Evolutionary conservation across 2,329 filamentous ascomycete genomes (phyloP), one percentile per base, ranked within the genome.

Genomic region (Alternaria hordeiaustralica): DNA sequence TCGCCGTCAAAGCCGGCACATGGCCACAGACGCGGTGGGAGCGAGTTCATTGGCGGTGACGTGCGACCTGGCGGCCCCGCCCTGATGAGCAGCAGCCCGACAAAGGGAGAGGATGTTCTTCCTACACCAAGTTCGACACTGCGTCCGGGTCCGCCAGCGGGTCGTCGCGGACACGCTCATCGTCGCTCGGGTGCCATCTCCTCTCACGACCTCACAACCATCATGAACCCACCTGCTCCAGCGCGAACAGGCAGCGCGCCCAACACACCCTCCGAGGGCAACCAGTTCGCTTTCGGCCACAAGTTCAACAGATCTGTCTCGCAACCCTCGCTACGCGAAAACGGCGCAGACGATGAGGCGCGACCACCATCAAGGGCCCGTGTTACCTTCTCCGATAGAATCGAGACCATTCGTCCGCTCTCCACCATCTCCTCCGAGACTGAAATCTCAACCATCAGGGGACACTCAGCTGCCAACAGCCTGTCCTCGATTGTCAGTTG

Each of bases 401-500:
- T 96, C 26, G 92, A 96, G 78, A 94, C 92, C 66, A 94, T 94
- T 71, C 88, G 93, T 11, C 94, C 94, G 0, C 81, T 96, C 18
- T 97, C 94, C 2, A 84, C 94, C 20, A 89, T 96, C 13, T 97
- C 93, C 2, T 94, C 90, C 20, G 93, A 96, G 76, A 93, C 92
- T 0, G 90, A 93, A 3, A 82, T 88, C 58, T 85, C 85, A 2
- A 93, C 92, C 1, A 86, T 90, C 18, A 87, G 89, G 44, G 88
- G 89, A 6, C 92, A 95, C 77, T 92, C 90, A 2, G 85, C 92
- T 33, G 91, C 91, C 25, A 91, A 90, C 61, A 96, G 92, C 78
- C 89, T 96, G 50, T 94, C 92, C 5, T 96, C 92, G 0, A 84
- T 95, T 45, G 84, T 92, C 5, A 92, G 91, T 55, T 77, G 85